phyloP scores from a whole-genome alignment of 192 early-diverging fungal genomes.

The Dispira simplex region DNA sequence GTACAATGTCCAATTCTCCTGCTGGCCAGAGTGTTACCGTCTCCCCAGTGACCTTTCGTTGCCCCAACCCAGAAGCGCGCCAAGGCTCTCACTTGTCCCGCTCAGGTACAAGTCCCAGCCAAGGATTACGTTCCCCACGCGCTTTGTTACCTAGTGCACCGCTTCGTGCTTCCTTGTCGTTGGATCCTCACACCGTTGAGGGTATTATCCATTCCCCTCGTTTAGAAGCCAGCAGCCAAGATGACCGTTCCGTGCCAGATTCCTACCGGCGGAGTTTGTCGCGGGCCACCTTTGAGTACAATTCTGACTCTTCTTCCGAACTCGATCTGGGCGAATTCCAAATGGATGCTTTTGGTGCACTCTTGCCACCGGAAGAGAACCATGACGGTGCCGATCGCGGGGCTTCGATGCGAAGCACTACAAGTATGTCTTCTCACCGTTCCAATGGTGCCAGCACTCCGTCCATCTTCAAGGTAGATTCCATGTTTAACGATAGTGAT shows the following conservation, averaged over 20 bases:
- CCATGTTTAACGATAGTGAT: no score
- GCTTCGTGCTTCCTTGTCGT: background rate
- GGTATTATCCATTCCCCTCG: background rate
- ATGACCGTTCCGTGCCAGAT: background rate
- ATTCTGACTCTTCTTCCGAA: background rate
- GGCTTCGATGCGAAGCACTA: no score
- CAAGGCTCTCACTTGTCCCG: background rate
- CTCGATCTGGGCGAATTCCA: background rate
- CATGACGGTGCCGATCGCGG: no score
- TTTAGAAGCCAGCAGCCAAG: background rate
- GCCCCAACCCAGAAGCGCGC: background rate
- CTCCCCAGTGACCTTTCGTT: background rate
- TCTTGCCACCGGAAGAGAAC: no score
- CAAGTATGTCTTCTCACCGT: no score
- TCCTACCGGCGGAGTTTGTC: background rate
- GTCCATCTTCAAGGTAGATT: no score
- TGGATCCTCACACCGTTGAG: background rate
- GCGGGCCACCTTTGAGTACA: constrained; percentile 5
- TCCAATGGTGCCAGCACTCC: no score
- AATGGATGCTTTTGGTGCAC: background rate
- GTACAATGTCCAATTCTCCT: background rate
- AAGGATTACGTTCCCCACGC: background rate
- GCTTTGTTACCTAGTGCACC: background rate
- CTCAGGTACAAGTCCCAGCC: background rate
- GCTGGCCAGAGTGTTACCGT: background rate